Evolutionary conservation across 192 early-diverging fungal species (phyloP).

Genomic region (Rhizophagus clarus): DNA sequence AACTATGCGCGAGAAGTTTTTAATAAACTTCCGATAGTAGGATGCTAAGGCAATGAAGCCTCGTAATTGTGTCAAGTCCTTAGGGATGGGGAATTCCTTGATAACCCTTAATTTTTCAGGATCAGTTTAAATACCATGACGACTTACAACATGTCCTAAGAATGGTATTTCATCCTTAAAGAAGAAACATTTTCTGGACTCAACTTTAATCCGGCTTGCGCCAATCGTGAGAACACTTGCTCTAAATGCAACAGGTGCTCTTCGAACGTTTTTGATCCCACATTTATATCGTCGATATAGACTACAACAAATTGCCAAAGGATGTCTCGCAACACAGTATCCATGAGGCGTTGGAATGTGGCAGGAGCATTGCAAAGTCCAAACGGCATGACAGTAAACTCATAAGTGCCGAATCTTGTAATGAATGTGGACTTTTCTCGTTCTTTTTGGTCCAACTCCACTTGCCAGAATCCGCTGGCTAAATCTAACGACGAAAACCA

Average conservation of each 20-base stretch:
- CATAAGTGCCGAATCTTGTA: slow-evolving; percentile 12
- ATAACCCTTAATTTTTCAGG: neutral
- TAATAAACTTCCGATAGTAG: neutral
- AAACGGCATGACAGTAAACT: slow-evolving; percentile 36
- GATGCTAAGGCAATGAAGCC: neutral
- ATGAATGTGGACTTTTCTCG: slow-evolving; percentile 35
- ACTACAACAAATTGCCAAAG: slow-evolving; percentile 29
- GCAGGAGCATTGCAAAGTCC: slow-evolving; percentile 34
- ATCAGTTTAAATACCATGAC: neutral
- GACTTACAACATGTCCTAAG: neutral
- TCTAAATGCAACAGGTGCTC: slow-evolving; percentile 29
- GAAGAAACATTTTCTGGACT: neutral
- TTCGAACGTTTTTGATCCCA: slow-evolving; percentile 35
- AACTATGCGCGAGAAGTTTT: neutral
- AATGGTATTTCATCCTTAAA: neutral
- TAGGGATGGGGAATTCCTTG: neutral
- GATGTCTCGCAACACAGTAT: neutral
- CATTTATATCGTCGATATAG: slow-evolving; percentile 40
- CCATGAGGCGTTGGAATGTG: slow-evolving; percentile 33
- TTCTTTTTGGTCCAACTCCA: neutral
- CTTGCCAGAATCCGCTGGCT: slow-evolving; percentile 34
- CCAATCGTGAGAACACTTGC: neutral
- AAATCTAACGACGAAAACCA: slow-evolving; percentile 38
- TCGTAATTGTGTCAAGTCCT: neutral
- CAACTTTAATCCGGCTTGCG: neutral